These are phyloP conservation scores for Mycosarcoma maydis DNA, from an alignment of 1,284 basidiomycete genomes.

Conservation along the genomic window DNA sequence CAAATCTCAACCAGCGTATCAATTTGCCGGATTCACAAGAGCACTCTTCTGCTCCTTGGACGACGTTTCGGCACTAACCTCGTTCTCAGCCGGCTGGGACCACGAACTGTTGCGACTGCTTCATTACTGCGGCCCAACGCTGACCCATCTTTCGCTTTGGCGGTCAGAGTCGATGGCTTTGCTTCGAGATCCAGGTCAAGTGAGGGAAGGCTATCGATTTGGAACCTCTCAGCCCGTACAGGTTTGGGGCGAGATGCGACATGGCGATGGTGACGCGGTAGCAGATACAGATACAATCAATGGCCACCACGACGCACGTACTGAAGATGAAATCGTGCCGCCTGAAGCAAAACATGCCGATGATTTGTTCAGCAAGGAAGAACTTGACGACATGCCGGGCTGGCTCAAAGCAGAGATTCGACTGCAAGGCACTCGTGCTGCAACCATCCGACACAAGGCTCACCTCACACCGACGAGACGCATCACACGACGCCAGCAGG, in stretches of 20 bases:
- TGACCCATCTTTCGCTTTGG: constrained; percentile 62
- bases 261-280: constrained; percentile 9
- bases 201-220: constrained; percentile 45
- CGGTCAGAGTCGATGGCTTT: constrained; percentile 59
- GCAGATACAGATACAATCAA: neutral
- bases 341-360: constrained; percentile 25
- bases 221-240: constrained; percentile 49
- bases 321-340: neutral
- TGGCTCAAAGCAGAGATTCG: constrained; percentile 61
- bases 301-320: neutral
- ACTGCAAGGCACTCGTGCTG: constrained; percentile 37
- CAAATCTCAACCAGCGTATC: constrained; percentile 51
- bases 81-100: constrained; percentile 64
- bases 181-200: constrained; percentile 61
- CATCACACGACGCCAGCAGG: constrained; percentile 31
- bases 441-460: constrained; percentile 53
- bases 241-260: constrained; percentile 44
- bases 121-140: constrained; percentile 57
- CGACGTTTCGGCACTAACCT: constrained; percentile 60
- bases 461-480: constrained; percentile 49
- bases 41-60: constrained; percentile 57
- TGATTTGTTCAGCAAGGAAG: constrained; percentile 43
- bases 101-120: constrained; percentile 59
- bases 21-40: constrained; percentile 51
- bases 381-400: constrained; percentile 58